Base-by-base conservation (phyloP, 139 green algal genomes). In the Closterium sp. region DNA sequence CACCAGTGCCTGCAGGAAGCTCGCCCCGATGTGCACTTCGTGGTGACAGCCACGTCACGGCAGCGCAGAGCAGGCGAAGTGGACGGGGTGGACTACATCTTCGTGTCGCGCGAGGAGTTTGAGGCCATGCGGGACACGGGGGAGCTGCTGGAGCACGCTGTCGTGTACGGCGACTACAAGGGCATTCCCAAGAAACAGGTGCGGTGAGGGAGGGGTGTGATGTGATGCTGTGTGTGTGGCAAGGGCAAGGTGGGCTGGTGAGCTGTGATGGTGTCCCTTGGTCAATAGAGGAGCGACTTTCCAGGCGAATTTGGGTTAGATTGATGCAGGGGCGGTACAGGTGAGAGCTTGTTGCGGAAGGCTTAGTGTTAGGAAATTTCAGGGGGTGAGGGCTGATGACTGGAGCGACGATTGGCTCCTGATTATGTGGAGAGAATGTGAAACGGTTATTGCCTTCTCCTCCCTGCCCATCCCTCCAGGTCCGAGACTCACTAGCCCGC, bases 131-230 rank as follows among this genome's bases (percentile, higher is more conserved):
- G 98, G 2, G 84, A 86, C 0, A 85, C 94, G 1, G 96, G 93
- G 2, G 91, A 97, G 94, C 96, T 99, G 90, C 94, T 99, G 83
- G 98, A 99, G 96, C 96, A 99, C 91, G 97, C 97, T 2, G 10
- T 98, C 12, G 98, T 99, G 88, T 99, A 99, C 90, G 98, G 98
- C 30, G 97, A 99, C 33, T 99, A 98, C 95, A 99, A 99, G 94
- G 97, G 97, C 92, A 98, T 99, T 76, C 97, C 97, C 5, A 94
- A 95, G 25, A 64, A 95, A 83, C 92, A 94, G 86, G 91, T 94
- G 91, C 10, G 89, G 55, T 19, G 25, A 76, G 55, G 10, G 5
- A 16, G 16, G 25, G 0, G 55, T 28, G 12, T 76, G 55, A 19
- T 28, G 12, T 19, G 23, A 19, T 76, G 55, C 12, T 76, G 55